Evolutionary conservation across 306 rosid genomes (phyloP).

Genomic region (Gastrolobium villosum): DNA sequence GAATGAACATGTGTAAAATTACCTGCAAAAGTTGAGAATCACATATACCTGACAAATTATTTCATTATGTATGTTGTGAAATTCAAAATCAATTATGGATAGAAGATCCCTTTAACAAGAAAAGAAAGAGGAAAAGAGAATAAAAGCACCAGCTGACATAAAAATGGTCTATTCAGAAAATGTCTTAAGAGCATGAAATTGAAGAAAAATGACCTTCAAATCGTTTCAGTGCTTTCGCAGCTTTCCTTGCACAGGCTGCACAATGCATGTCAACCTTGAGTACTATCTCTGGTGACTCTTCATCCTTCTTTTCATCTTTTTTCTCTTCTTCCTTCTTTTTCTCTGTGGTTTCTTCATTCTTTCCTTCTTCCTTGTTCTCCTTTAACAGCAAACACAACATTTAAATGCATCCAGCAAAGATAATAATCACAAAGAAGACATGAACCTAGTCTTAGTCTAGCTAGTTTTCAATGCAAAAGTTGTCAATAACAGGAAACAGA

Average conservation of each 20-base stretch:
- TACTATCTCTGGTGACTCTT: conserved; percentile 70
- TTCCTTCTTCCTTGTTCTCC: conserved; percentile 58
- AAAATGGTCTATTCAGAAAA: conserved; percentile 7
- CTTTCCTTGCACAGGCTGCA: conserved; percentile 94
- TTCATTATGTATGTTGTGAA: conserved; percentile 36
- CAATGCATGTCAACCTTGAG: conserved; percentile 98
- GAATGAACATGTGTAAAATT: conserved; percentile 25
- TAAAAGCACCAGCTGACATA: conserved; percentile 32
- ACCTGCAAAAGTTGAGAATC: conserved; percentile 33
- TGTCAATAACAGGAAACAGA: conserved; percentile 18
- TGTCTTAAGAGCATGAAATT: conserved; percentile 1
- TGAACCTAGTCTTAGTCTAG: neutral
- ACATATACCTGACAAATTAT: conserved; percentile 32
- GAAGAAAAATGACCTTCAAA: conserved; percentile 70
- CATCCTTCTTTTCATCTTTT: conserved; percentile 60
- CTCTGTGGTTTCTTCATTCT: conserved; percentile 55
- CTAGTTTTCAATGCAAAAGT: conserved; percentile 20
- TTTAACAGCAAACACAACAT: conserved; percentile 43
- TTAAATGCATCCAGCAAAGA: neutral
- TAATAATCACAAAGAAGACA: neutral
- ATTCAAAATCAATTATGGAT: conserved; percentile 48
- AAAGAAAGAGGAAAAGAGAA: conserved; percentile 27
- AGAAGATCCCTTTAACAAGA: conserved; percentile 45
- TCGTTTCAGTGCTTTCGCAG: conserved; percentile 87
- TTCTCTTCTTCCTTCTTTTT: conserved; percentile 58